A percentile compares a stretch with the other conserved stretches of the same genome.
Conservation (phyloP, 2,329 filamentous ascomycete species). For the Exophiala alcalophila region DNA sequence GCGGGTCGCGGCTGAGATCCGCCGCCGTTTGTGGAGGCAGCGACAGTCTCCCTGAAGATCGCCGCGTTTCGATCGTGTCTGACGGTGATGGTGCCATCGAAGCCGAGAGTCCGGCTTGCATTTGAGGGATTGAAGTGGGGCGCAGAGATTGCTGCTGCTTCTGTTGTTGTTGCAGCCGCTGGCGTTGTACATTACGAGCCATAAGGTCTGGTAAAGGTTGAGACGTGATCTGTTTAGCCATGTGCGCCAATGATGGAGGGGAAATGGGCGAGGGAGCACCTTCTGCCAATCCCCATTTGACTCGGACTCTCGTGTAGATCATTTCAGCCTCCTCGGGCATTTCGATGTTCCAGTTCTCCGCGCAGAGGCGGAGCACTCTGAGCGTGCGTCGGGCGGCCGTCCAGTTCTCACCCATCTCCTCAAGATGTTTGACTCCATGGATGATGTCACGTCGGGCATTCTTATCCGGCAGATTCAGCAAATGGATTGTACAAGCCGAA, state of each 20-base stretch:
- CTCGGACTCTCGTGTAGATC: slow-evolving; percentile 73
- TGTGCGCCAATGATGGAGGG: slow-evolving; percentile 41
- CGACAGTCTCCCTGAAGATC: slow-evolving; percentile 27
- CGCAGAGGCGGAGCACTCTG: slow-evolving; percentile 77
- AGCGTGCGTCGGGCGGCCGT: slow-evolving; percentile 81
- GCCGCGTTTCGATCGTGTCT: slow-evolving; percentile 21
- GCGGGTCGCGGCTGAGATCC: slow-evolving; percentile 26
- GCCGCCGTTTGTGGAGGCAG: slow-evolving; percentile 31
- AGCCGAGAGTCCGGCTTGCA: slow-evolving; percentile 14
- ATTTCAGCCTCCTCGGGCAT: slow-evolving; percentile 77
- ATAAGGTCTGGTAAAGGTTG: slow-evolving; percentile 24
- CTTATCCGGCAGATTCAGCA: slow-evolving; percentile 90
- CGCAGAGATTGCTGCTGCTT: slow-evolving; percentile 29
- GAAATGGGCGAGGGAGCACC: slow-evolving; percentile 55
- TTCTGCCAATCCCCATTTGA: slow-evolving; percentile 65
- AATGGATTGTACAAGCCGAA: slow-evolving; percentile 88
- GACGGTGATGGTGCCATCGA: slow-evolving; percentile 18
- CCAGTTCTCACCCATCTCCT: slow-evolving; percentile 96
- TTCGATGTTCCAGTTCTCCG: slow-evolving; percentile 84
- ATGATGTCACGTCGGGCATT: slow-evolving; percentile 85
- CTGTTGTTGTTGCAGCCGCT: too few species aligned
- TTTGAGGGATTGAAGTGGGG: slow-evolving; percentile 11
- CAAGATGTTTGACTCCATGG: slow-evolving; percentile 84
- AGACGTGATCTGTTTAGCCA: slow-evolving; percentile 27
- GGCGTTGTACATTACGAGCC: slow-evolving; percentile 25